Evolutionary conservation across 163 green algal species (phyloP), one percentile per base, ranked within the genome.

Genomic region (Smithsoniella earleae): DNA sequence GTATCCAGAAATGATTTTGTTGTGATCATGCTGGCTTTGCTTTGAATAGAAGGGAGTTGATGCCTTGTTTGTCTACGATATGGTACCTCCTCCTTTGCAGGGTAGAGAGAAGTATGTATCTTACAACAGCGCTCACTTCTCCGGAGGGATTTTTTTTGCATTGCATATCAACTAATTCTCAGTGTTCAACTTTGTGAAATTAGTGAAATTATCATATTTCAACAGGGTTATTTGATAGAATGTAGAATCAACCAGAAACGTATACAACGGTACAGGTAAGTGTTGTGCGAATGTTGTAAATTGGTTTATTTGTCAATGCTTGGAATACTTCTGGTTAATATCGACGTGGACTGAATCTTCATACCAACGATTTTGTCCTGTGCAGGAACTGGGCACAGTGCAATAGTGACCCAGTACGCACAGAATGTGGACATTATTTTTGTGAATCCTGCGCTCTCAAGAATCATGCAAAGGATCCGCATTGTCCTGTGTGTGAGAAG

Each of bases 401-500:
- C 40, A 80, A 86, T 36, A 80, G 72, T 31, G 88, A 93, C 52
- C 91, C 94, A 2, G 92, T 98, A 44, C 85, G 96, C n/a, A 97
- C 94, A 0, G 75, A 73, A 2, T 98, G 94, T 84, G 84, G 82
- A 66, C 95, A 99, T 81, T 98, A 97, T 79, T 99, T 99, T 64
- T 99, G 95, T 74, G 91, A 98, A 74, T 81, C 83, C 36, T 99
- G 94, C 76, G 94, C 94, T 3, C 81, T 99, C 63, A 90, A 95
- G 84, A 84, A 88, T 62, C 89, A 91, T 77, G 75, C 82, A 27
- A 95, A 89, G 75, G 87, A 73, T 2, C 82, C 83, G 54, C 93
- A 92, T 73, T 99, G 95, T 62, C 88, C 84, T 52, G 88, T 92
- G 36, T 99, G 95, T 80, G 85, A 91, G 20, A 78, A 94, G 77